Evolutionary conservation across 2,329 filamentous ascomycete species (phyloP), one percentile per base, ranked within the genome.

Genomic region (Scedosporium dehoogii): DNA sequence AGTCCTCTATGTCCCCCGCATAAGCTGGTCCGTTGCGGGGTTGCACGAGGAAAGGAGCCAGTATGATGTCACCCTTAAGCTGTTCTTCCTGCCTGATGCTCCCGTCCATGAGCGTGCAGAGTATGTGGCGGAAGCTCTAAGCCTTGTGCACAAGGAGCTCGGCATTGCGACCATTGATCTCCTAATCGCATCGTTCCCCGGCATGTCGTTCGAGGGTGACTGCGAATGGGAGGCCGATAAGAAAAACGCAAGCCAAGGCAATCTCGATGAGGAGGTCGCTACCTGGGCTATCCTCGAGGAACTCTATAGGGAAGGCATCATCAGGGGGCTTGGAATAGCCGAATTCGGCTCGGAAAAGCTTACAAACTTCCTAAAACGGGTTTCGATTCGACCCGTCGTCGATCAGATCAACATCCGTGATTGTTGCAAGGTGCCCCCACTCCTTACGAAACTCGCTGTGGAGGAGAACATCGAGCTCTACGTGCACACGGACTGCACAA

Each of bases 391-490:
- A 67, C 94, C 94, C 0, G 83, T 85, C 21, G 93, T 97, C 48
- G 87, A 97, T 74, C 94, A 99, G 80, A 96, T 99, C 80, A 97
- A 97, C 72, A 85, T 96, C 59, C 87, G 90, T 69, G 91, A 97
- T 75, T 97, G 93, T 79, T 99, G 94, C 76, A 93, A 92, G 57
- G 94, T 97, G 53, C 94, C 94, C 7, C 92, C 92, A 69, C 88
- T 91, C 12, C 81, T 99, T 65, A 86, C 92, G 64, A 77, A 89
- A 69, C 87, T 96, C 69, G 93, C 93, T n/a, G 92, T 91, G 73
- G 81, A 87, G 66, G 81, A 92, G 71, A 81, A 85, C 21, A 92
- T 99, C 65, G 91, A 97, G 73, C 78, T 99, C 63, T 79, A 97
- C 62, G 96, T 96, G 48, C 94, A 99, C 75, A 91, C 91, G 67